These are phyloP conservation scores for Alternaria sp. DNA, from an alignment of 2,329 filamentous ascomycete species.

Conservation along the genomic window DNA sequence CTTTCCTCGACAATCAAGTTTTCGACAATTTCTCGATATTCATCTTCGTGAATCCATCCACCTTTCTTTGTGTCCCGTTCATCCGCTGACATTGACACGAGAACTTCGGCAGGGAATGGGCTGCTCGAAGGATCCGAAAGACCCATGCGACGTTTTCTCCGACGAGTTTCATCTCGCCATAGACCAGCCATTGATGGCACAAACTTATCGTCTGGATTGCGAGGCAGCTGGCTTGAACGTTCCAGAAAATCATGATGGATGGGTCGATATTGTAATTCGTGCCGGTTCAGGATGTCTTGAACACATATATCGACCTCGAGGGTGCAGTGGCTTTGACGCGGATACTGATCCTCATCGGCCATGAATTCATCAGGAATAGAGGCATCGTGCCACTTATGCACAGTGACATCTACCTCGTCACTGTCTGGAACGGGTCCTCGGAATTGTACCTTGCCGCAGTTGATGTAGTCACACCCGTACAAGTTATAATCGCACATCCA, in stretches of 20 bases:
- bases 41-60: conserved; percentile 94
- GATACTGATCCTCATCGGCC: conserved; percentile 70
- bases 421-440: conserved; percentile 77
- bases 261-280: conserved; percentile 75
- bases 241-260: conserved; percentile 91
- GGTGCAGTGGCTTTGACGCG: conserved; percentile 84
- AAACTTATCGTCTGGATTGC: conserved; percentile 74
- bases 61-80: conserved; percentile 73
- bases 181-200: conserved; percentile 94
- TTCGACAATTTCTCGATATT: conserved; percentile 73
- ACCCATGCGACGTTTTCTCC: conserved; percentile 77
- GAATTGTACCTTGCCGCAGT: conserved; percentile 75
- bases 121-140: conserved; percentile 71
- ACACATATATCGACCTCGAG: conserved; percentile 91
- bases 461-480: conserved; percentile 90
- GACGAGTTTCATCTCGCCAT: conserved; percentile 88
- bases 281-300: conserved; percentile 85
- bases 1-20: conserved; percentile 72
- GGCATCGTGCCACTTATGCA: conserved; percentile 81
- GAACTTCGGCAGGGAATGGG: conserved; percentile 80
- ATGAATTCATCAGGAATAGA: conserved; percentile 70
- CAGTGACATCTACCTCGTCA: conserved; percentile 66
- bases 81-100: conserved; percentile 91
- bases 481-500: conserved; percentile 99
- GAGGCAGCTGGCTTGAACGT: conserved; percentile 65